Conservation (phyloP, 768 basidiomycete species). For the Trichaptum fuscoviolaceum region DNA sequence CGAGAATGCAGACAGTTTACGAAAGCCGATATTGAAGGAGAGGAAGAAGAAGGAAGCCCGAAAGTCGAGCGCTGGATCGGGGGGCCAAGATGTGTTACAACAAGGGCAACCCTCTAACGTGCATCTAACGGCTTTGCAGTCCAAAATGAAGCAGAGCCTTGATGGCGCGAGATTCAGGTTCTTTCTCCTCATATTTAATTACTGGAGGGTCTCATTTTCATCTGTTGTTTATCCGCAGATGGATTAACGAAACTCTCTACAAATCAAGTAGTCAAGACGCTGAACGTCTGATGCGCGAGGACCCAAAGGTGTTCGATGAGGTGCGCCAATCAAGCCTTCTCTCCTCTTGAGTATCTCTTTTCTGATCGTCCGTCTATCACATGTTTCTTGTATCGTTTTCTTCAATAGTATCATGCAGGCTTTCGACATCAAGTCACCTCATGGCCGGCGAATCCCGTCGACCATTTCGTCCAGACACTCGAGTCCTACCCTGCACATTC, state of each 20-base stretch:
- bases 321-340: constrained; percentile 34
- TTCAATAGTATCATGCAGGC: constrained; percentile 78
- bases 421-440: constrained; percentile 87
- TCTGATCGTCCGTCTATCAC: background rate
- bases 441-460: constrained; percentile 95
- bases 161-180: constrained; percentile 88
- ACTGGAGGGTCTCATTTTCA: background rate
- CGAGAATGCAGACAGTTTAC: constrained; percentile 2
- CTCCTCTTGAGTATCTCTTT: background rate
- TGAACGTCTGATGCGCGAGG: constrained; percentile 75
- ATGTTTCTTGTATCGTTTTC: constrained; percentile 13
- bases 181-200: constrained; percentile 14
- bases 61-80: background rate
- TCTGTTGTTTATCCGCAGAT: constrained; percentile 34
- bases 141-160: constrained; percentile 69
- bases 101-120: background rate
- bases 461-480: constrained; percentile 66
- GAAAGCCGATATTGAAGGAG: constrained; percentile 12
- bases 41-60: constrained; percentile 19
- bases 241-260: constrained; percentile 92
- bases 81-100: background rate
- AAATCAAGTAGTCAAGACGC: constrained; percentile 76
- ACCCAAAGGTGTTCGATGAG: constrained; percentile 78
- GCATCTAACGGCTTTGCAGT: constrained; percentile 66
- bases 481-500: constrained; percentile 58